Base-by-base conservation (phyloP, 1,139 yeast genomes). In the Arxiozyma bovina region DNA sequence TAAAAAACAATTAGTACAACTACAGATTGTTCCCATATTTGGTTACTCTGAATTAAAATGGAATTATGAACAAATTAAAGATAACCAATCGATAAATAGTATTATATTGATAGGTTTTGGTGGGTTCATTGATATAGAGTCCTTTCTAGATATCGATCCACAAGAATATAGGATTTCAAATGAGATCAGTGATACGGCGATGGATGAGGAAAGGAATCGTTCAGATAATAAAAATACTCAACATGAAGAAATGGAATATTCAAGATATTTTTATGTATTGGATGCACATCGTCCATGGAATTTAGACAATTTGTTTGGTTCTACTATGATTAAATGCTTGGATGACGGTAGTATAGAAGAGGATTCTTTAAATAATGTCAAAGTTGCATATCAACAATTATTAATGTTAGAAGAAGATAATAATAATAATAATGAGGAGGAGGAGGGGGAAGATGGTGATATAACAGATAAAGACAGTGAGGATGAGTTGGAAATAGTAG, bases 251-350 rank as follows among this genome's bases (percentile, higher is more conserved):
- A 43, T 21, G 1, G 27, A 25, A 42, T 67, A 76, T 44, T 74
- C 71, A 48, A 74, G 85, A 61, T 77, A 77, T 56, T 77, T 94
- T 1, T 94, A 87, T 65, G 79, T 94, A 17, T 77, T 93, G 57
- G 99, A 94, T 70, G 93, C 96, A 5, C 95, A 88, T 60, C 75
- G 98, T 59, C 99, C 99, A 2, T 93, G 98, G 98, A 90, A 90
- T 69, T 74, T 94, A 61, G 96, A 91, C 66, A 94, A 94, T 68
- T 68, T 93, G 53, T 91, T 88, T 75, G 96, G 96, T 2, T 84
- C 95, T 1, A 80, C 82, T n/a, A 76, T 82, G 62, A 81, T 93
- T 12, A 76, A 81, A 6, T 93, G 98, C 68, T 79, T 91, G 57
- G 98, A 93, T 65, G 99, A 93, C 67, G 96, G 96, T 0, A 76